These are phyloP conservation scores for Trichaptum fuscoviolaceum DNA, from an alignment of 768 basidiomycete species.

Conservation along the genomic window DNA sequence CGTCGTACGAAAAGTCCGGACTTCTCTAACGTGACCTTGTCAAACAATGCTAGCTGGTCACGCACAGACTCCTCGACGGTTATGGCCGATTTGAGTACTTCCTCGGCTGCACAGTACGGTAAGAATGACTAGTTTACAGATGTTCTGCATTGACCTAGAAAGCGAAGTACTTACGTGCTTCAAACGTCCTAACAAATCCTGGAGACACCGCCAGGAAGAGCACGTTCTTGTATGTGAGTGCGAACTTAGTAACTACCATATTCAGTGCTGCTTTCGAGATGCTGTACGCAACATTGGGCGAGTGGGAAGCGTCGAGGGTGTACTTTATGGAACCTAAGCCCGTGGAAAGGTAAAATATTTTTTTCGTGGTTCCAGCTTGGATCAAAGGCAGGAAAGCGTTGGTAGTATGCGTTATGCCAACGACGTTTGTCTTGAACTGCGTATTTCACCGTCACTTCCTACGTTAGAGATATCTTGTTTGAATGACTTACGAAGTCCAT, in stretches of 20 bases:
- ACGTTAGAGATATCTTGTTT: not conserved
- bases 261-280: slow-evolving; percentile 34
- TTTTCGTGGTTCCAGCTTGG: slow-evolving; percentile 25
- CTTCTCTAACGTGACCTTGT: not conserved
- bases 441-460: not conserved
- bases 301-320: slow-evolving; percentile 9
- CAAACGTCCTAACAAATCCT: slow-evolving; percentile 29
- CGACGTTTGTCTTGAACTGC: slow-evolving; percentile 29
- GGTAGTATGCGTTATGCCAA: slow-evolving; percentile 30
- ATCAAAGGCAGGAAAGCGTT: slow-evolving; percentile 37
- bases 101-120: too few species aligned
- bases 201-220: slow-evolving; percentile 33
- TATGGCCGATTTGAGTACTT: not conserved
- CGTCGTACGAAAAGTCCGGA: not conserved
- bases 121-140: too few species aligned
- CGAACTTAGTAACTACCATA: slow-evolving; percentile 33
- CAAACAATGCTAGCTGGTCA: not conserved
- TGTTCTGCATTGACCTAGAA: not conserved
- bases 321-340: slow-evolving; percentile 26
- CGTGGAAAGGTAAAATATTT: slow-evolving; percentile 28
- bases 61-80: not conserved
- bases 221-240: slow-evolving; percentile 29
- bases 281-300: slow-evolving; percentile 21
- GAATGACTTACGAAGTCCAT: slow-evolving; percentile 8
- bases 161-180: slow-evolving; percentile 3